Percentiles rank a stretch among this genome's conserved stretches.
These are phyloP conservation scores for Boletus eberwhitei DNA, from an alignment of 768 basidiomycete species.

Conservation along the genomic window DNA sequence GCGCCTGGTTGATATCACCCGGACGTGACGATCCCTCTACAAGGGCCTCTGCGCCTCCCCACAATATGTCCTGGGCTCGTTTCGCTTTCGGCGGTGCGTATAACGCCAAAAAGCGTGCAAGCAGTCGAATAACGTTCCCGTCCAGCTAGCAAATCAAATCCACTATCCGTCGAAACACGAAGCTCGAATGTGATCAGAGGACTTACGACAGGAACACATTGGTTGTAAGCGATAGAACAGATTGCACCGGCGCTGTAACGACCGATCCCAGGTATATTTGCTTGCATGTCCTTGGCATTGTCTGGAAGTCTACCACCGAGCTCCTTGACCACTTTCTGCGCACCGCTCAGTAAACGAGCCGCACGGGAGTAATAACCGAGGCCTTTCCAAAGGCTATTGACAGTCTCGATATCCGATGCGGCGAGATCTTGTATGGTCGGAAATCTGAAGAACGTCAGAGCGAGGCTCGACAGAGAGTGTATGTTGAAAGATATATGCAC, in stretches of 20 bases:
- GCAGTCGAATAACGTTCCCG: constrained; percentile 85
- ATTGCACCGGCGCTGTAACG: constrained; percentile 86
- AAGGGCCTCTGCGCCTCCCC: constrained; percentile 71
- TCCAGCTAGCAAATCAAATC: constrained; percentile 55
- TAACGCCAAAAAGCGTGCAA: constrained; percentile 78
- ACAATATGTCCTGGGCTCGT: constrained; percentile 72
- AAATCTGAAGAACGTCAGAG: constrained; percentile 47
- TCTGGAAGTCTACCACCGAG: constrained; percentile 71
- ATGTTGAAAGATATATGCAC: neutral
- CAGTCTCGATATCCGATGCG: constrained; percentile 70
- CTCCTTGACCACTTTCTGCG: constrained; percentile 69
- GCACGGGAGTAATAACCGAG: constrained; percentile 90
- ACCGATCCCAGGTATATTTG: constrained; percentile 82
- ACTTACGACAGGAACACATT: constrained; percentile 80
- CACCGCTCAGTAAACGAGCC: constrained; percentile 76
- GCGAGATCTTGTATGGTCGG: constrained; percentile 79
- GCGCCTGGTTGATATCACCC: constrained; percentile 87
- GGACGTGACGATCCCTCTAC: constrained; percentile 55
- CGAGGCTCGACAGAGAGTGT: neutral
- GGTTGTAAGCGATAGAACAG: constrained; percentile 84
- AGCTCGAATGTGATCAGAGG: neutral
- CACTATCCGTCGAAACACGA: neutral
- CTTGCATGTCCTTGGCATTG: constrained; percentile 78
- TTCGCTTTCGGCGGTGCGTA: constrained; percentile 83
- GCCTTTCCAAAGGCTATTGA: constrained; percentile 89